phyloP scores from a whole-genome alignment of 306 rosid genomes.

The Glycine soja region DNA sequence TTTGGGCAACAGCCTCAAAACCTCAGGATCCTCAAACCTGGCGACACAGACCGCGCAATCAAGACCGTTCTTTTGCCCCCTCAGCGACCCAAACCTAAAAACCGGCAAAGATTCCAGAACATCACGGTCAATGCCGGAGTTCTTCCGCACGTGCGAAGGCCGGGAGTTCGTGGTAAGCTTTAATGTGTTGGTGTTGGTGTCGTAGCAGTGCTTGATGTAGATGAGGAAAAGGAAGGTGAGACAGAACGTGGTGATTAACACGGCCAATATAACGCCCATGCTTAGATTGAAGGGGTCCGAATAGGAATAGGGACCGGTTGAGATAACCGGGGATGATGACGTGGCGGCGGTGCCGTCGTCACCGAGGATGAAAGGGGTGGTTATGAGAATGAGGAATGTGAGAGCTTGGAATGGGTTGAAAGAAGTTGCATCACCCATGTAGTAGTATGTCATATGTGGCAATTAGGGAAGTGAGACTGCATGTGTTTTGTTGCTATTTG shows the following conservation, averaged over 20 bases:
- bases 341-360: neutral
- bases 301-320: neutral
- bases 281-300: constrained; percentile 48
- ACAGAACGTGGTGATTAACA: constrained; percentile 57
- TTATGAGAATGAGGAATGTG: constrained; percentile 2
- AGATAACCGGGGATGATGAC: neutral
- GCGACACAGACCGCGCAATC: constrained; percentile 47
- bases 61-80: no score
- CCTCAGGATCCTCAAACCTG: constrained; percentile 62
- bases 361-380: neutral
- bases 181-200: neutral
- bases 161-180: neutral
- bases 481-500: neutral
- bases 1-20: constrained; percentile 73
- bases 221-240: constrained; percentile 69
- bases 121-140: constrained; percentile 68
- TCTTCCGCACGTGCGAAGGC: constrained; percentile 42
- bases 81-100: constrained; percentile 56
- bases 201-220: constrained; percentile 66
- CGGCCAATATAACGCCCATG: constrained; percentile 52
- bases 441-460: neutral
- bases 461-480: constrained; percentile 18
- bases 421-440: constrained; percentile 43
- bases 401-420: constrained; percentile 10
- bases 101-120: constrained; percentile 66